A percentile compares a stretch with the other conserved stretches of the same genome.
Conservation (phyloP, 1,139 yeast genomes). For the Blastobotrys indianensis region DNA sequence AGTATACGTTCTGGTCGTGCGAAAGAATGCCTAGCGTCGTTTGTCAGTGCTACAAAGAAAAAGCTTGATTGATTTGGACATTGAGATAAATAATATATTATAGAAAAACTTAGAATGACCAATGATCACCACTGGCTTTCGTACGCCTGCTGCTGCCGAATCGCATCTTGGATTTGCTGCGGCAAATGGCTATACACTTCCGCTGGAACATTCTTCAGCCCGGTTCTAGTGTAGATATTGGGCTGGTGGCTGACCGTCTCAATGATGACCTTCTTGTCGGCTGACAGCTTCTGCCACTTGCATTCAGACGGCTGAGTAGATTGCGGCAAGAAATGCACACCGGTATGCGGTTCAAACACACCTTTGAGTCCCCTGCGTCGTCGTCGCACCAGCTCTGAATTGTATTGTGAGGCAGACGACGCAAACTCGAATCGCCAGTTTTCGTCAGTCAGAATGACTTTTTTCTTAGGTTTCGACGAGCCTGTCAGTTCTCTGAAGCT, state of each 20-base stretch:
- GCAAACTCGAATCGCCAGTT: conserved; percentile 90
- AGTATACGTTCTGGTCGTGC: conserved; percentile 69
- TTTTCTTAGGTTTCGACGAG: conserved; percentile 28
- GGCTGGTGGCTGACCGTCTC: conserved; percentile 50
- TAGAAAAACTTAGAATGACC: too few relatives aligned
- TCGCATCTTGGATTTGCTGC: conserved; percentile 55
- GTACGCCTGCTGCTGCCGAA: conserved; percentile 54
- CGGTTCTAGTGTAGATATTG: conserved; percentile 45
- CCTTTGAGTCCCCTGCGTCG: conserved; percentile 55
- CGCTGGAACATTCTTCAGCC: conserved; percentile 52
- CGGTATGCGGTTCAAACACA: conserved; percentile 76
- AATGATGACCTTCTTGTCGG: conserved; percentile 35
- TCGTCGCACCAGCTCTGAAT: conserved; percentile 54
- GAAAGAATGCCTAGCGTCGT: conserved; percentile 48
- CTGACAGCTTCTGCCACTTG: conserved; percentile 32
- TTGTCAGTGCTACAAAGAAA: conserved; percentile 40
- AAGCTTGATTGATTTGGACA: too few relatives aligned
- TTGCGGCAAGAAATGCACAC: conserved; percentile 65
- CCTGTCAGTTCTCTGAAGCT: conserved; percentile 18
- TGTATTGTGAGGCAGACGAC: conserved; percentile 63
- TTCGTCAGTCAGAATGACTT: conserved; percentile 49
- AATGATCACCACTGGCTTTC: conserved; percentile 37
- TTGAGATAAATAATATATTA: too few relatives aligned
- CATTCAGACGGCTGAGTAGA: conserved; percentile 63
- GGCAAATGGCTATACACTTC: conserved; percentile 53